Conservation (phyloP, 352 stramenopile genomes). For the Phytophthora podocarpi region DNA sequence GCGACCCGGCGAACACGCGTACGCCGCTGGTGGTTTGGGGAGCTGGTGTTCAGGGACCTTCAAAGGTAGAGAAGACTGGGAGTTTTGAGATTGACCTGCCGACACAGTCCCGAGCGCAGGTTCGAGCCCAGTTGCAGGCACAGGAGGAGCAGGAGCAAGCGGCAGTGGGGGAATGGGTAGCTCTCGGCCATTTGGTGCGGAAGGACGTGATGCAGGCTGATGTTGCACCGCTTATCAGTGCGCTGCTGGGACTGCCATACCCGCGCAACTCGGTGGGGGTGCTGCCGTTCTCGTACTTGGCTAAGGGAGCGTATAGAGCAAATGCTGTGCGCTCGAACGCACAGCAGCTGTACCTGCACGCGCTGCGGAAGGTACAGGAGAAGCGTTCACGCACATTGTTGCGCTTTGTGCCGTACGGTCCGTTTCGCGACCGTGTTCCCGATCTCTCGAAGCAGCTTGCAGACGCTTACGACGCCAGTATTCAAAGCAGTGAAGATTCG, state of each 20-base stretch:
- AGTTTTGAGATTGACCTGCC: slow-evolving; percentile 67
- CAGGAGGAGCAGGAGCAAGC: slow-evolving; percentile 54
- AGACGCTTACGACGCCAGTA: slow-evolving; percentile 22
- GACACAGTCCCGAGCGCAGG: slow-evolving; percentile 68
- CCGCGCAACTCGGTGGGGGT: slow-evolving; percentile 86
- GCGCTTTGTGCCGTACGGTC: slow-evolving; percentile 58
- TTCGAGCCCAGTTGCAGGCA: slow-evolving; percentile 60
- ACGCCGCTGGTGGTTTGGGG: slow-evolving; percentile 83
- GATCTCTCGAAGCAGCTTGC: slow-evolving; percentile 35
- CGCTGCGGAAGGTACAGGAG: slow-evolving; percentile 66
- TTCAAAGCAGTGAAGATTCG: slow-evolving; percentile 9
- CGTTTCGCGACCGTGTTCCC: slow-evolving; percentile 52
- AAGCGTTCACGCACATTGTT: slow-evolving; percentile 66
- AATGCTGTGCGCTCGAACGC: slow-evolving; percentile 77
- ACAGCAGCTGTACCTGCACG: slow-evolving; percentile 70
- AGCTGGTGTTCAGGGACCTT: slow-evolving; percentile 61
- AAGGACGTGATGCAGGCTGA: slow-evolving; percentile 89
- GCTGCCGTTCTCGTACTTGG: slow-evolving; percentile 73
- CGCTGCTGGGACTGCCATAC: slow-evolving; percentile 74
- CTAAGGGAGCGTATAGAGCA: slow-evolving; percentile 64
- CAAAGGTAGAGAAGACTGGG: neutral
- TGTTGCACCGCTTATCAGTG: slow-evolving; percentile 75
- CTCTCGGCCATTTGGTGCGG: slow-evolving; percentile 49
- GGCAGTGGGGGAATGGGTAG: slow-evolving; percentile 50
- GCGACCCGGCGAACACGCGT: slow-evolving; percentile 80